These are phyloP conservation scores for Aspergillus uvarum DNA, from an alignment of 2,329 filamentous ascomycete species.

Conservation along the genomic window DNA sequence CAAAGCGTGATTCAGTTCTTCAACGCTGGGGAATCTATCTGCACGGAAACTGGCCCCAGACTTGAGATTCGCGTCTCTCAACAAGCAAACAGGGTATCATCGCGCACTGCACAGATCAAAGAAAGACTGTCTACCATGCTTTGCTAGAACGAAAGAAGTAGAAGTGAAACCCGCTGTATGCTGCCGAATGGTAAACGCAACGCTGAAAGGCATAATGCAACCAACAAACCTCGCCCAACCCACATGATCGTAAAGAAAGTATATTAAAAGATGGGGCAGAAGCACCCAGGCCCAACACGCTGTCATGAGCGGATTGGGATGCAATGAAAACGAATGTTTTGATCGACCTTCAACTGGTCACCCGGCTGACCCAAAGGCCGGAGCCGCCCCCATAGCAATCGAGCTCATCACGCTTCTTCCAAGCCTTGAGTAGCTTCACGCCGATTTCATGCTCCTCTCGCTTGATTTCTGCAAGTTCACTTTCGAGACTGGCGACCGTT, in stretches of 20 bases:
- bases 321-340: slow-evolving; percentile 5
- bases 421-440: slow-evolving; percentile 69
- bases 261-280: slow-evolving; percentile 15
- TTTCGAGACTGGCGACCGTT: slow-evolving; percentile 65
- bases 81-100: slow-evolving; percentile 17
- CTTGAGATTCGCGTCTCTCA: slow-evolving; percentile 3
- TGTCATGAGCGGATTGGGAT: not conserved
- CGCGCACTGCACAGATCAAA: slow-evolving; percentile 10
- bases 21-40: not conserved
- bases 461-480: slow-evolving; percentile 70
- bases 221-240: slow-evolving; percentile 7
- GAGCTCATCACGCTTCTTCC: slow-evolving; percentile 71
- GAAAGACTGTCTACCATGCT: slow-evolving; percentile 11
- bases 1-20: not conserved
- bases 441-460: slow-evolving; percentile 77
- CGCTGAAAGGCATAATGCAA: slow-evolving; percentile 8
- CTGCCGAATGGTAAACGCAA: slow-evolving; percentile 12
- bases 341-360: slow-evolving; percentile 57
- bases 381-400: slow-evolving; percentile 50
- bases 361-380: slow-evolving; percentile 74
- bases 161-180: slow-evolving; percentile 12
- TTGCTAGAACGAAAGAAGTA: slow-evolving; percentile 18
- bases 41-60: slow-evolving; percentile 2
- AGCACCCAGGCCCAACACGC: slow-evolving; percentile 1
- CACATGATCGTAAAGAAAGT: not conserved